Percentiles rank a stretch among this genome's conserved stretches.
Evolutionary conservation across 2,329 filamentous ascomycete species (phyloP).

Genomic region (Aspergillus chevalieri): DNA sequence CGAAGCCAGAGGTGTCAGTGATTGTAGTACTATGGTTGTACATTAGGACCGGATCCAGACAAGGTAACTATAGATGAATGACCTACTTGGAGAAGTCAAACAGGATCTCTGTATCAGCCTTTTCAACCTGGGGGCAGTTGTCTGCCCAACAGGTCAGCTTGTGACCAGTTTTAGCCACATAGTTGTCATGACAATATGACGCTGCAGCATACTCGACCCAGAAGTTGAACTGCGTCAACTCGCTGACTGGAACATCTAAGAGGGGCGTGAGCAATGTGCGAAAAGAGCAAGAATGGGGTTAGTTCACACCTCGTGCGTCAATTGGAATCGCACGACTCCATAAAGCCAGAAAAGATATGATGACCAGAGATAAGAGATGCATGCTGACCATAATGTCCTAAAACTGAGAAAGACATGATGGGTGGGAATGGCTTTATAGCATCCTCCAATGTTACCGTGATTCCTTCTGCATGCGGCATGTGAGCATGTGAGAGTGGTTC

Average conservation of each 20-base stretch:
- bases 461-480: background rate
- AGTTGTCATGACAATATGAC: conserved; percentile 45
- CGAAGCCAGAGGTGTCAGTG: conserved; percentile 43
- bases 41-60: background rate
- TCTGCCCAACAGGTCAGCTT: conserved; percentile 39
- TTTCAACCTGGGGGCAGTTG: conserved; percentile 43
- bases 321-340: background rate
- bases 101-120: conserved; percentile 24
- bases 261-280: background rate
- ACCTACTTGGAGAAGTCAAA: conserved; percentile 44
- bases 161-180: conserved; percentile 32
- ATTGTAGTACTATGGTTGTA: conserved; percentile 9
- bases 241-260: background rate
- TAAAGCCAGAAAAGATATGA: background rate
- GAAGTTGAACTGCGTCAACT: conserved; percentile 28
- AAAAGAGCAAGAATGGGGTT: background rate
- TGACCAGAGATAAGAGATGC: background rate
- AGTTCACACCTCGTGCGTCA: background rate
- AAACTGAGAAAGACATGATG: background rate
- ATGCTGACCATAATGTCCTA: background rate
- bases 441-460: background rate
- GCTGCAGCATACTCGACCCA: conserved; percentile 48
- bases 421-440: background rate
- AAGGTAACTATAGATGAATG: conserved; percentile 12
- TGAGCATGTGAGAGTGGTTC: background rate